Evolutionary conservation across 345 rosid species (phyloP).

Genomic region (Acer campestre): DNA sequence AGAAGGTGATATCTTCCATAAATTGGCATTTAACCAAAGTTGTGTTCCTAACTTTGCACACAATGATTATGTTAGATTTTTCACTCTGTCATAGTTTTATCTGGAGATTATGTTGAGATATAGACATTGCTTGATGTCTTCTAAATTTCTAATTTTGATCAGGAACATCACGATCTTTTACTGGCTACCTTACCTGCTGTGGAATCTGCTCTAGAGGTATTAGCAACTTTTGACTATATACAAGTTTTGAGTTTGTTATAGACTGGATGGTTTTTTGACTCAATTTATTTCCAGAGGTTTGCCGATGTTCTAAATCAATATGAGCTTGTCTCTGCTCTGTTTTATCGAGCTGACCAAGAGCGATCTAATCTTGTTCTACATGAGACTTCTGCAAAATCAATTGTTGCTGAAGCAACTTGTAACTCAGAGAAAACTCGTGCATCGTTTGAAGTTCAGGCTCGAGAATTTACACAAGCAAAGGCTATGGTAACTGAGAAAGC

Average conservation of each 20-base stretch:
- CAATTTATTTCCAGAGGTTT: constrained; percentile 62
- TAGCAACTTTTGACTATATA: constrained; percentile 16
- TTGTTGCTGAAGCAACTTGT: constrained; percentile 77
- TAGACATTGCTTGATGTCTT: constrained; percentile 18
- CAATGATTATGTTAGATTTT: not conserved
- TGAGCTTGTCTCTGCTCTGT: constrained; percentile 70
- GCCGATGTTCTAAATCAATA: constrained; percentile 66
- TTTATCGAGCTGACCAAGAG: constrained; percentile 82
- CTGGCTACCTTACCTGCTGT: constrained; percentile 76
- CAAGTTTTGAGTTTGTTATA: constrained; percentile 15
- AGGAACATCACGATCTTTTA: constrained; percentile 95
- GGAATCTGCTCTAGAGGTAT: constrained; percentile 82
- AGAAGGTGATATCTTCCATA: constrained; percentile 16
- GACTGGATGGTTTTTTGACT: constrained; percentile 14
- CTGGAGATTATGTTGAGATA: constrained; percentile 15
- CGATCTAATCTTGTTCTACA: constrained; percentile 63
- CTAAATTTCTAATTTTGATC: constrained; percentile 24
- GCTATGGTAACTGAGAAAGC: constrained; percentile 71
- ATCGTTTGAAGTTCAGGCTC: constrained; percentile 74
- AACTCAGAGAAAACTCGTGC: constrained; percentile 60
- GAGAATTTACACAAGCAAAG: constrained; percentile 83
- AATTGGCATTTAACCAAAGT: not conserved
- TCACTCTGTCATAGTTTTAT: constrained; percentile 9
- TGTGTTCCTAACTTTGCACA: not conserved
- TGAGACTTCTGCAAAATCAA: constrained; percentile 81